Evolutionary conservation across 495 filamentous ascomycete species (phyloP), one percentile per base, ranked within the genome.

Genomic region (Xylaria nigripes): DNA sequence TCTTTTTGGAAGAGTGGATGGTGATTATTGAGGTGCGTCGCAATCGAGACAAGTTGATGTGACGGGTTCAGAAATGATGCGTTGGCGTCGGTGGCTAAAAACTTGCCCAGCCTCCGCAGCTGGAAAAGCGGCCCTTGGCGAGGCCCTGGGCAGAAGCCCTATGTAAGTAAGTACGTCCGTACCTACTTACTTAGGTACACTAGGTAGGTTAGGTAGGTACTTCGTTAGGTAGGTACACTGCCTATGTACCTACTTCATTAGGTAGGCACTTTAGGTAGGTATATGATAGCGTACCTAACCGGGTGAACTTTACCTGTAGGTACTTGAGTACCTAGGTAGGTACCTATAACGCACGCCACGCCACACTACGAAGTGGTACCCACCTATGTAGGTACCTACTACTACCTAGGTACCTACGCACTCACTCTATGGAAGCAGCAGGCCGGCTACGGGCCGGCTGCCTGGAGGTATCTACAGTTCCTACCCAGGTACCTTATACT

Each of bases 11-110:
- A 40, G 36, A 44, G 41, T 44, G 41, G 41, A 34, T 34, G 15
- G 29, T 46, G 25, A 34, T 47, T 29, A 30, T 47, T 47, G 45
- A 45, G 25, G 50, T 53, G 50, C 50, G 50, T 53, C 25, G 50
- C 50, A 53, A 19, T 38, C 50, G 50, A 41, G 45, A 41, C 41
- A 29, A 41, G 27, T 12, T 54, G 51, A 54, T 54, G 51, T 48
- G 51, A 54, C 34, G 51, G 44, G 34, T 38, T 36, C 29, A 54
- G 51, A 42, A 54, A 32, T 34, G 44, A 48, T 54, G 51, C 51
- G 51, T 54, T 54, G 51, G 51, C 51, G 43, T 54, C 43, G 51
- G 51, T 54, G 43, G 51, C 43, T 43, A 54, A 47, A 51, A 47
- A 42, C 51, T 18, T 48, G 51, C 27, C 36, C 36, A 47, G 45